These are phyloP conservation scores for Omphalotus olearius DNA, from an alignment of 1,284 basidiomycete genomes.

Conservation along the genomic window DNA sequence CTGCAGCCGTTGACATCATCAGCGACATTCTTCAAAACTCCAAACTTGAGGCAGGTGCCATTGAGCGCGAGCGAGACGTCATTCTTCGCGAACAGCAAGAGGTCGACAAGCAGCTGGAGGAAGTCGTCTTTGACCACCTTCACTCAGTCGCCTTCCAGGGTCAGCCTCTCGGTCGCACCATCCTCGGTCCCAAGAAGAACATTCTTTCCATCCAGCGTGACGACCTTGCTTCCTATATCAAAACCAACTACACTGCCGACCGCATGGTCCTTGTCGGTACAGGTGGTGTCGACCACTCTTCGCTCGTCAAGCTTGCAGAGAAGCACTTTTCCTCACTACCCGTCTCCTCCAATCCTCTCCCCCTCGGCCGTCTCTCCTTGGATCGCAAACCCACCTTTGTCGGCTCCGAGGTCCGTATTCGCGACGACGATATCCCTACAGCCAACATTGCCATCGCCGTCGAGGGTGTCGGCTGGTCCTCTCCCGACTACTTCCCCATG, in stretches of 20 bases:
- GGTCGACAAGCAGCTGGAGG: constrained; percentile 97
- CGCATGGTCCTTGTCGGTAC: constrained; percentile 98
- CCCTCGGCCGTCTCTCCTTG: constrained; percentile 70
- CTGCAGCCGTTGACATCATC: constrained; percentile 92
- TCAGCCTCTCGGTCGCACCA: constrained; percentile 94
- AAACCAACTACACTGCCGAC: constrained; percentile 98
- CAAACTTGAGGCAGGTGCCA: constrained; percentile 84
- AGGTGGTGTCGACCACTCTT: constrained; percentile 90
- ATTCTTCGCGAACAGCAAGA: constrained; percentile 98
- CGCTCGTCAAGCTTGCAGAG: constrained; percentile 93
- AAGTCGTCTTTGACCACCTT: constrained; percentile 98
- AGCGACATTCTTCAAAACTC: constrained; percentile 98
- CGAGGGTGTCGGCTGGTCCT: constrained; percentile 97
- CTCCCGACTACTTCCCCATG: constrained; percentile 99
- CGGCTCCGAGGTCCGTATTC: constrained; percentile 94
- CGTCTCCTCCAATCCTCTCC: constrained; percentile 83
- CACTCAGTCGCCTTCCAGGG: constrained; percentile 96
- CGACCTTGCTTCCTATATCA: constrained; percentile 90
- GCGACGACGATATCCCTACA: constrained; percentile 88
- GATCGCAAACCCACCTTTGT: constrained; percentile 81
- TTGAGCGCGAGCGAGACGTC: constrained; percentile 96
- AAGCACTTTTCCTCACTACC: constrained; percentile 92
- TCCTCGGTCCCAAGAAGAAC: constrained; percentile 95
- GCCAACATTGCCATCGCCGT: constrained; percentile 96
- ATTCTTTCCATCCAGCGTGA: constrained; percentile 94